These are phyloP conservation scores for Actinomucor elegans DNA, from an alignment of 371 early-diverging fungal species.

Conservation along the genomic window DNA sequence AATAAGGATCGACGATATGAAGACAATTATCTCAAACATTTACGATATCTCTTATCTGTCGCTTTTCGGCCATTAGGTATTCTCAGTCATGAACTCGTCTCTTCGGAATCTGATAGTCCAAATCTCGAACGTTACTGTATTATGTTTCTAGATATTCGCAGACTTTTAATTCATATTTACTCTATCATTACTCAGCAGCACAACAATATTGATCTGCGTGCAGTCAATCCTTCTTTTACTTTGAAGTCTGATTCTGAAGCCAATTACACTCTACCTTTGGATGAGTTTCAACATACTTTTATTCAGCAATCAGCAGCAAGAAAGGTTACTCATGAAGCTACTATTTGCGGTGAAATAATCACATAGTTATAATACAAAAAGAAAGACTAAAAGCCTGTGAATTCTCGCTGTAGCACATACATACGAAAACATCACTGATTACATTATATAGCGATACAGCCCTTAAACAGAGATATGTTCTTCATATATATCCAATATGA, in stretches of 20 bases:
- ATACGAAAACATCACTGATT: too few relatives aligned
- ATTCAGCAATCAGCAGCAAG: too few relatives aligned
- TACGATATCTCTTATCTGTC: slow-evolving; percentile 11
- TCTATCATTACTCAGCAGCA: background rate
- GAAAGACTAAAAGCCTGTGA: too few relatives aligned
- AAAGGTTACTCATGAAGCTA: background rate
- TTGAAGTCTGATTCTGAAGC: background rate
- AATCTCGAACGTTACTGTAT: background rate
- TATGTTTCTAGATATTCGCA: slow-evolving; percentile 9
- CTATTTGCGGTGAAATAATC: too few relatives aligned
- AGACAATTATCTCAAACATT: background rate
- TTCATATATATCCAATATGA: too few relatives aligned
- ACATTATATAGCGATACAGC: too few relatives aligned
- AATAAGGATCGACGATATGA: slow-evolving; percentile 11
- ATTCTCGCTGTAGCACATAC: too few relatives aligned
- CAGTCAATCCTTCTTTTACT: slow-evolving; percentile 1
- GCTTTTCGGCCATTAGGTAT: slow-evolving; percentile 12
- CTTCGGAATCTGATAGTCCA: background rate
- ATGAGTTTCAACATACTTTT: too few relatives aligned
- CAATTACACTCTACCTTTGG: background rate
- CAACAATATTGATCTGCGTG: slow-evolving; percentile 14
- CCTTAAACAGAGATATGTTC: too few relatives aligned
- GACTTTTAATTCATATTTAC: background rate
- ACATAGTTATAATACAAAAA: too few relatives aligned
- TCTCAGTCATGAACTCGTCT: background rate